phyloP scores from a whole-genome alignment of 306 rosid species.

The Heteromeles arbutifolia region DNA sequence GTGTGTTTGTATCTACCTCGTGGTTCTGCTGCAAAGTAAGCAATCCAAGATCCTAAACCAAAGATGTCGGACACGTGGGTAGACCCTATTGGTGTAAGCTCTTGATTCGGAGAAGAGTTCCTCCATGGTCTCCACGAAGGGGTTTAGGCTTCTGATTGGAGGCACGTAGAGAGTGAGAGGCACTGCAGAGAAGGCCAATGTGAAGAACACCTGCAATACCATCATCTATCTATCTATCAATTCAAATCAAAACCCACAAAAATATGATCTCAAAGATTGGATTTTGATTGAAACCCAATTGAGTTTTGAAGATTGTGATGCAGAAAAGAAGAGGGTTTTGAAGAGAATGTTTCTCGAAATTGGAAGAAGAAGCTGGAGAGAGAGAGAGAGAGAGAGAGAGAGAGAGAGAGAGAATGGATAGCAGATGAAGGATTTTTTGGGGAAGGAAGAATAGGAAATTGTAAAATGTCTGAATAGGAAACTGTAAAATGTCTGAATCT shows the following conservation, averaged over 20 bases:
- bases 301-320: not conserved
- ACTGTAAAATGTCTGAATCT: not conserved
- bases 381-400: too few relatives aligned
- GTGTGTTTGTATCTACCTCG: slow-evolving; percentile 32
- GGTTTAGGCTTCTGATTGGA: slow-evolving; percentile 67
- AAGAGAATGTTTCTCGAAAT: slow-evolving; percentile 20
- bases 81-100: slow-evolving; percentile 32
- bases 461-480: not conserved
- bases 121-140: slow-evolving; percentile 65
- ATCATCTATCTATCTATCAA: not conserved
- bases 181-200: slow-evolving; percentile 71
- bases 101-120: slow-evolving; percentile 47
- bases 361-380: not conserved
- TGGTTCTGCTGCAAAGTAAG: slow-evolving; percentile 44
- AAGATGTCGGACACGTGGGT: slow-evolving; percentile 52
- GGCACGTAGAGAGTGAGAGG: slow-evolving; percentile 82
- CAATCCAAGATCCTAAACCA: slow-evolving; percentile 64
- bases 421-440: not conserved
- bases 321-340: not conserved
- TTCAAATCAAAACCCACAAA: not conserved
- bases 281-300: not conserved
- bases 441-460: not conserved
- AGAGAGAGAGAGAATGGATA: not conserved
- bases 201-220: slow-evolving; percentile 58
- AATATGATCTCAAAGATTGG: not conserved